Evolutionary conservation across 768 basidiomycete species (phyloP), one percentile per base, ranked within the genome.

Genomic region (Rhizopogon sp.): DNA sequence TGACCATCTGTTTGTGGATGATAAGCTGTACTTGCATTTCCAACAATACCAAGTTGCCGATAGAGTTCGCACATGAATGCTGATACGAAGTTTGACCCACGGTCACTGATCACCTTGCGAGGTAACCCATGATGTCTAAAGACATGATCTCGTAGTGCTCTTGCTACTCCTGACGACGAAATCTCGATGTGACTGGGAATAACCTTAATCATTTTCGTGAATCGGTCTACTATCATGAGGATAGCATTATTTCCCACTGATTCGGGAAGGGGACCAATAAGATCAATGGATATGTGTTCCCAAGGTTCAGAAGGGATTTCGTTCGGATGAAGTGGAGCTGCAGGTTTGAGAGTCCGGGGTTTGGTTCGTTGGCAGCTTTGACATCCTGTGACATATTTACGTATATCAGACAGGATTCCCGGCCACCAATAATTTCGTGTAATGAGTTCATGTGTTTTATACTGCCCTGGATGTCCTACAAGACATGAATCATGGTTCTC

Each of bases 1-100:
- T 76, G 72, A 0, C 77, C 73, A 52, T 77, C 70, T 1, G 70
- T 71, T 49, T 76, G 70, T 0, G 77, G 79, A 52, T 78, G 78
- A 47, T 71, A 79, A 1, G 76, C 76, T 0, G 77, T 79, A 6
- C 68, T 70, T 0, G 71, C 57, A 35, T 67, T 69, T 1, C 50
- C 47, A 13, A 71, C 47, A 41, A 79, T 74, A 0, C 70, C 66
- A 0, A 77, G 66, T 1, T 63, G 29, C 16, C 25, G 29, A 6
- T 65, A 64, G 0, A 79, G 53, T 0, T 67, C 66, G 7, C 33
- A n/a, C 59, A 68, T 74, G 59, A 76, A 70, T 6, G 61, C 37
- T 1, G 69, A 64, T 0, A 65, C 60, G 50, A 74, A 76, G 33
- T 64, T 60, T 0, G 67, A 52, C 3, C 66, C 72, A 3, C 64